Percentiles rank a stretch among this genome's conserved stretches.
Conservation (phyloP, 2,329 filamentous ascomycete species). For the Emmonsia crescens region DNA sequence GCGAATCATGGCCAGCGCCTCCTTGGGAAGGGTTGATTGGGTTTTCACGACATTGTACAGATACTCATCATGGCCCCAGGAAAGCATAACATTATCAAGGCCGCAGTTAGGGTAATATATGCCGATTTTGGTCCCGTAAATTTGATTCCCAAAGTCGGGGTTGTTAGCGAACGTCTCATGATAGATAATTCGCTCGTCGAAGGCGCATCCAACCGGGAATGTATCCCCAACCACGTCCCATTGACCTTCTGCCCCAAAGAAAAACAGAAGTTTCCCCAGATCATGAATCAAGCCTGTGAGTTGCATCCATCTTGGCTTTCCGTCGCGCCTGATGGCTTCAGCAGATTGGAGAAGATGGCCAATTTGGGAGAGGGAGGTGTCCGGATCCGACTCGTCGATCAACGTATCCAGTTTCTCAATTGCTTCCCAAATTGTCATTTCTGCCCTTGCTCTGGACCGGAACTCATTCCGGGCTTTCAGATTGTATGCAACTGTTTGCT, state of each 20-base stretch:
- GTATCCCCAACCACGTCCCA: slow-evolving; percentile 78
- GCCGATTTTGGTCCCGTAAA: slow-evolving; percentile 66
- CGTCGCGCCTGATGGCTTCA: slow-evolving; percentile 78
- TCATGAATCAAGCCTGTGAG: slow-evolving; percentile 28
- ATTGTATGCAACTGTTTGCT: slow-evolving; percentile 55
- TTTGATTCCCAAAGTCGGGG: slow-evolving; percentile 58
- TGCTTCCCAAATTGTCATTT: slow-evolving; percentile 83
- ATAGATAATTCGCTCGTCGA: slow-evolving; percentile 66
- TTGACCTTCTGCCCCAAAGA: slow-evolving; percentile 63
- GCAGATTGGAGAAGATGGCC: slow-evolving; percentile 82
- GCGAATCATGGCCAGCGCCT: slow-evolving; percentile 83
- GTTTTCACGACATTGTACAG: slow-evolving; percentile 73
- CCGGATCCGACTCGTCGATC: slow-evolving; percentile 83
- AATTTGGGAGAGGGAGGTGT: slow-evolving; percentile 78
- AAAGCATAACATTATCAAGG: slow-evolving; percentile 77
- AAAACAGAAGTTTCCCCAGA: slow-evolving; percentile 23
- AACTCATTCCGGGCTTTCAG: slow-evolving; percentile 66
- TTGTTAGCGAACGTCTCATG: slow-evolving; percentile 63
- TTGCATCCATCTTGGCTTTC: slow-evolving; percentile 26
- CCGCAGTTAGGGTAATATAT: slow-evolving; percentile 74
- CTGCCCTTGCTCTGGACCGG: slow-evolving; percentile 54
- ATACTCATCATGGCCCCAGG: slow-evolving; percentile 56
- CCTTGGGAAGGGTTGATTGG: slow-evolving; percentile 65
- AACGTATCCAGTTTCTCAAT: slow-evolving; percentile 88
- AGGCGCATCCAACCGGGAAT: slow-evolving; percentile 37